Evolutionary conservation across 768 basidiomycete species (phyloP).

Genomic region (Leccinum subgranulosum): DNA sequence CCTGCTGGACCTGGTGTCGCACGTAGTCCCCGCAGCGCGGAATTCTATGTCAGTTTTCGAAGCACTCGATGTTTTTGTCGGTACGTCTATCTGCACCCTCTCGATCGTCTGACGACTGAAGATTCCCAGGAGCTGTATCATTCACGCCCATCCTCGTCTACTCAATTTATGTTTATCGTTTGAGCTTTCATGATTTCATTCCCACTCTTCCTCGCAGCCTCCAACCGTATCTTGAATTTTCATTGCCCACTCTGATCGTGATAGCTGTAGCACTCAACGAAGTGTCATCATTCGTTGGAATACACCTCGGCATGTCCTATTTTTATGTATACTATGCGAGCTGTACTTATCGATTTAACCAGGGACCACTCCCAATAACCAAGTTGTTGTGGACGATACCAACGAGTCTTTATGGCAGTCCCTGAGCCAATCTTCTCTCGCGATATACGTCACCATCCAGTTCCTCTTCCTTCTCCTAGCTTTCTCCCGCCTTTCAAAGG

Average conservation of each 20-base stretch:
- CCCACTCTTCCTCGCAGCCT: conserved; percentile 50
- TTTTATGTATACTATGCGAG: background rate
- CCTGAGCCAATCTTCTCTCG: conserved; percentile 59
- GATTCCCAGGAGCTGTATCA: conserved; percentile 46
- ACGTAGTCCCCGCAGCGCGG: conserved; percentile 50
- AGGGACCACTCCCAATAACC: conserved; percentile 8
- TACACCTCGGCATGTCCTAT: conserved; percentile 48
- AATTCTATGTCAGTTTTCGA: conserved; percentile 45
- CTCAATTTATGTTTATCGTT: conserved; percentile 57
- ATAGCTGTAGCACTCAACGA: conserved; percentile 53
- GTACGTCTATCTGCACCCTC: conserved; percentile 38
- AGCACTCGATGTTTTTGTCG: conserved; percentile 55
- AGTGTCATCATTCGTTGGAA: conserved; percentile 62
- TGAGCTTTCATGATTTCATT: conserved; percentile 50
- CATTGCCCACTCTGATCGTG: conserved; percentile 54
- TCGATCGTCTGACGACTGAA: background rate
- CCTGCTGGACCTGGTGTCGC: conserved; percentile 58
- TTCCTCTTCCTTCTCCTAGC: conserved; percentile 54
- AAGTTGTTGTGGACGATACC: conserved; percentile 36
- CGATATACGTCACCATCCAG: conserved; percentile 57
- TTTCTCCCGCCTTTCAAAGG: conserved; percentile 54
- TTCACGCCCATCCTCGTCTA: conserved; percentile 66
- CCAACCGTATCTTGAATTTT: conserved; percentile 40
- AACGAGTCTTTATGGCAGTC: conserved; percentile 47
- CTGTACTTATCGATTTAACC: background rate